Percentiles rank a stretch among this genome's conserved stretches.
Evolutionary conservation across 1,284 basidiomycete species (phyloP).

Genomic region (Tetrapyrgos nigripes): DNA sequence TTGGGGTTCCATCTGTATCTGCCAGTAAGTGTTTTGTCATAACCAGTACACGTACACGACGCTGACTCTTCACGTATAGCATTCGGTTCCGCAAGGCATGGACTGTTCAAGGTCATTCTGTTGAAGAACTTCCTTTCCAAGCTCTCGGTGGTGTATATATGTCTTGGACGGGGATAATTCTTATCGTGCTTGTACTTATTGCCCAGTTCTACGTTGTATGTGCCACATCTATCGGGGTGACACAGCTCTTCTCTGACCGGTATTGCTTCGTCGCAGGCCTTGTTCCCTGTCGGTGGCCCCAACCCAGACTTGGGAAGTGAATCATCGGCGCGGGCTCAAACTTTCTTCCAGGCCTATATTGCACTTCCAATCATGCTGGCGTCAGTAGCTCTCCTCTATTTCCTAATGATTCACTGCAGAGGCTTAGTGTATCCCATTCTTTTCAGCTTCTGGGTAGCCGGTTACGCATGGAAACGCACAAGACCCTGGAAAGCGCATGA

Average conservation of each 20-base stretch:
- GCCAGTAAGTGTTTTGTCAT: conserved; percentile 47
- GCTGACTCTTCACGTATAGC: no score
- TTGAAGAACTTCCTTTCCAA: conserved; percentile 49
- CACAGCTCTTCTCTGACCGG: no score
- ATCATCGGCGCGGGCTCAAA: conserved; percentile 29
- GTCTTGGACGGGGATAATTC: conserved; percentile 48
- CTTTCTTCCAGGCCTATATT: conserved; percentile 51
- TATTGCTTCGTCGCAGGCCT: conserved; percentile 10
- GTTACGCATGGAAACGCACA: conserved; percentile 46
- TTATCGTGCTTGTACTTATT: conserved; percentile 45
- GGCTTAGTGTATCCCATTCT: conserved; percentile 25
- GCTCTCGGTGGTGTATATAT: conserved; percentile 49
- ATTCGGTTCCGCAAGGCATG: conserved; percentile 52
- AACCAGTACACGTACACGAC: no score
- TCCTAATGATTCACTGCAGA: not conserved
- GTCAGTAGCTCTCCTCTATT: not conserved
- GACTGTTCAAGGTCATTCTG: conserved; percentile 47
- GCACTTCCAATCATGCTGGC: conserved; percentile 41
- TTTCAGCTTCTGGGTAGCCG: conserved; percentile 43
- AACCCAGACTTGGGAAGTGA: conserved; percentile 26
- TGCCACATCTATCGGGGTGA: no score
- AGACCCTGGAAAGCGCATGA: conserved; percentile 40
- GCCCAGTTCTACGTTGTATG: conserved; percentile 50
- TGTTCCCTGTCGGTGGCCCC: conserved; percentile 33
- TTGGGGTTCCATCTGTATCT: conserved; percentile 49